Evolutionary conservation across 1,139 yeast genomes (phyloP), one percentile per base, ranked within the genome.

Genomic region (Saccharomyces hybrid): DNA sequence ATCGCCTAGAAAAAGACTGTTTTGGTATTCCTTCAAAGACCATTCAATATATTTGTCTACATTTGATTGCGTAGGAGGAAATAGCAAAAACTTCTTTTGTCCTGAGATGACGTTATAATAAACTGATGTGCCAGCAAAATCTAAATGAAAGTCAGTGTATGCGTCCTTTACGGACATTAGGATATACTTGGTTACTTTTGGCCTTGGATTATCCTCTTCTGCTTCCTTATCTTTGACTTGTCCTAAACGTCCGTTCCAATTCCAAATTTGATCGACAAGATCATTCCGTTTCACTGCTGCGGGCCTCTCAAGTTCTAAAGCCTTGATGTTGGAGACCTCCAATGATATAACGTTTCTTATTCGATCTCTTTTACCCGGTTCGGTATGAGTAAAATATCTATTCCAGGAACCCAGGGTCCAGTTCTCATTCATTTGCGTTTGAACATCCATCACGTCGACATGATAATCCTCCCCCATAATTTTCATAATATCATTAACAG

Each of bases 101-200:
- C 97, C 97, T 8, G 77, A 73, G 23, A 91, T 72, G 2, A 90
- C 83, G 7, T 93, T 89, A 69, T 90, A 90, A 67, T 88, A 90
- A 4, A 90, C 96, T 0, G 93, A 86, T 0, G 96, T 88, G 0
- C 96, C 97, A 2, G 95, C 95, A 69, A 90, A 90, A 69, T 90
- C 97, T 48, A 90, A 76, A 66, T 90, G 97, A 69, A 89, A 90
- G 66, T 90, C 97, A 0, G 96, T 90, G 66, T 82, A 90, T 1
- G 95, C 83, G 55, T 84, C 82, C 47, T 76, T 74, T 0, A 88
- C 96, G 0, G 96, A 86, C 96, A 90, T 90, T 42, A 90, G 73
- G 59, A 96, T 84, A 65, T 89, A 90, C 54, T 84, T 81, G n/a
- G 90, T 81, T 1, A 90, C 95, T 62, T 85, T 82, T 0, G 96